These are phyloP conservation scores for Saccharomycopsis sp. DNA, from an alignment of 805 yeast genomes.

Conservation along the genomic window DNA sequence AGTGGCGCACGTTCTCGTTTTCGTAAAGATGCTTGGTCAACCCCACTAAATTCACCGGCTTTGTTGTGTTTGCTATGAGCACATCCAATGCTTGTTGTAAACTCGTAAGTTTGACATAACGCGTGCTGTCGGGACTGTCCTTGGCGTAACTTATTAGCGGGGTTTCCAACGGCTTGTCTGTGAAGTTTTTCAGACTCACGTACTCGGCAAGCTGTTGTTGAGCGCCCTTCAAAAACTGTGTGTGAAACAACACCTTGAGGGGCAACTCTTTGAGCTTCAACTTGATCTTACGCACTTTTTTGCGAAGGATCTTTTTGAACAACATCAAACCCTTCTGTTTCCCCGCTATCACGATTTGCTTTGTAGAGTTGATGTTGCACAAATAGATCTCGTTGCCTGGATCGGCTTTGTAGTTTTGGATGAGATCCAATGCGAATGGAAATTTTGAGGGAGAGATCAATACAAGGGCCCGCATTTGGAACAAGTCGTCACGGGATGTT, in stretches of 20 bases:
- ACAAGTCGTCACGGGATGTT: constrained; percentile 1
- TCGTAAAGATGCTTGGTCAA: constrained; percentile 8
- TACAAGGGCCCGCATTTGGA: constrained; percentile 11
- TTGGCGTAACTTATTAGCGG: constrained; percentile 1
- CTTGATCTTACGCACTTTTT: not conserved
- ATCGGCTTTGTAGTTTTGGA: not conserved
- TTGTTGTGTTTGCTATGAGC: constrained; percentile 15
- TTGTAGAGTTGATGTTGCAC: constrained; percentile 16
- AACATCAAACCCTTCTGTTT: not conserved
- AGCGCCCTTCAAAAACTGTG: constrained; percentile 8
- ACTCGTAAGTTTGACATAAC: constrained; percentile 1
- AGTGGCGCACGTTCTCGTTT: constrained; percentile 7
- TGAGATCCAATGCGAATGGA: not conserved
- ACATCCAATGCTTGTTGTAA: constrained; percentile 7
- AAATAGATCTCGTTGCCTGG: constrained; percentile 1
- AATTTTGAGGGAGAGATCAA: constrained; percentile 8
- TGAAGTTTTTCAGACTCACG: not conserved
- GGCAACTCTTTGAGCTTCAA: constrained; percentile 12
- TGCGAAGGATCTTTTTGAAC: not conserved
- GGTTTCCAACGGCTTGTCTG: not conserved
- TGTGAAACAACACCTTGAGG: constrained; percentile 16
- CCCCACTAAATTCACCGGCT: constrained; percentile 16
- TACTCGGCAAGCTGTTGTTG: constrained; percentile 9
- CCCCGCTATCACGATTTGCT: constrained; percentile 17
- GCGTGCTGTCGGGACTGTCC: constrained; percentile 8